Base-by-base conservation (phyloP, 176 grass and related monocot genomes). In the Raddia guianensis region DNA sequence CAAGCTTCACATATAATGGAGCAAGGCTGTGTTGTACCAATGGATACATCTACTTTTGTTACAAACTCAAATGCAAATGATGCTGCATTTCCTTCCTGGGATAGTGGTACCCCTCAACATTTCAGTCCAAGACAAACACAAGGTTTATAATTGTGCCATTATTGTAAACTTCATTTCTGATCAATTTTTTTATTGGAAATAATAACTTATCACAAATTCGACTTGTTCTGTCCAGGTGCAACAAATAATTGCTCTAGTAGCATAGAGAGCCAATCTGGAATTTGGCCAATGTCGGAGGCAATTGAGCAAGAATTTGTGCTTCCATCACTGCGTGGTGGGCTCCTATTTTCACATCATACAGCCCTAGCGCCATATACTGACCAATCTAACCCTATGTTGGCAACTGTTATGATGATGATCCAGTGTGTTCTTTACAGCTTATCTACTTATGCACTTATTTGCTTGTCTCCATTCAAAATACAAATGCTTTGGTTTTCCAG, bases 241-340 rank as follows among this genome's bases (percentile, higher is more conserved):
- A 43, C 70, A 33, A 87, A 91, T 86, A 93, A 89, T 60, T 75
- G 60, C 85, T 94, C 85, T 73, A 88, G 86, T 79, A 91, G 88
- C 78, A 77, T 81, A 75, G 73, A 80, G 55, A 91, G 95, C 58
- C 88, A 77, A 62, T 85, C 90, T 89, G 70, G 64, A 87, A 70
- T 46, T 69, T 84, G 83, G 76, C 49, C 78, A 72, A 72, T 67
- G 88, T 91, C 84, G 37, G 88, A 98, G 52, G 72, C 70, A 54
- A 68, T 71, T 47, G 90, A 86, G 64, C 85, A 88, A 84, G 92
- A 91, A 42, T 88, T 88, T 49, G 18, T 79, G 70, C 78, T 69
- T 83, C 79, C 88, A 56, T 27, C 50, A 79, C 70, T 89, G 80
- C 76, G 0, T 73, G 92, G 92, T 95, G 68, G 88, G 82, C 49